phyloP scores from a whole-genome alignment of 2,329 filamentous ascomycete genomes.

The Penicillium sp. region DNA sequence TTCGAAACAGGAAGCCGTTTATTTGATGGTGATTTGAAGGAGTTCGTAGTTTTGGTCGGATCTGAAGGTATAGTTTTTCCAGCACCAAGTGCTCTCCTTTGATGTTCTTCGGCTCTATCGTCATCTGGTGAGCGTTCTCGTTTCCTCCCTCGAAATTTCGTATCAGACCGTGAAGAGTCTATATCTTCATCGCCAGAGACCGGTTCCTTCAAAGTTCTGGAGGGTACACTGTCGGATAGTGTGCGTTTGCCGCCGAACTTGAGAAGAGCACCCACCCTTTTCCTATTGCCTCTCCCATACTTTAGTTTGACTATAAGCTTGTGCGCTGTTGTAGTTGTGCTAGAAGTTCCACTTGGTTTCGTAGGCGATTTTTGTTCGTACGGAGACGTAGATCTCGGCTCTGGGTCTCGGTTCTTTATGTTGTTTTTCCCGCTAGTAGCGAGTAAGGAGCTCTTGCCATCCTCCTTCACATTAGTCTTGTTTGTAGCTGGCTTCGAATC shows the following conservation, averaged over 20 bases:
- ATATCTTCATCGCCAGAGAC: constrained; percentile 10
- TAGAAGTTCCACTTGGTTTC: constrained; percentile 15
- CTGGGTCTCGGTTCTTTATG: constrained; percentile 10
- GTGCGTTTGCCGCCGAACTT: constrained; percentile 41
- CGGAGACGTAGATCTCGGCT: constrained; percentile 3
- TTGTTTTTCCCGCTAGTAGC: constrained; percentile 10
- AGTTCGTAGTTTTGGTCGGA: not conserved
- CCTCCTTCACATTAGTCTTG: constrained; percentile 14
- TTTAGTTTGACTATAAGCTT: constrained; percentile 48
- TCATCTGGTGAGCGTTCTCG: constrained; percentile 5
- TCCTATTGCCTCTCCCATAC: constrained; percentile 48
- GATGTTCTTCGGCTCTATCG: not conserved
- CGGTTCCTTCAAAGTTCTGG: constrained; percentile 1
- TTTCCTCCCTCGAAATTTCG: constrained; percentile 6
- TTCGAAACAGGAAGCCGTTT: constrained; percentile 21
- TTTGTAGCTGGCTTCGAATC: constrained; percentile 19
- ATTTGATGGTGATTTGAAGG: constrained; percentile 12
- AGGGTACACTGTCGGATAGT: constrained; percentile 14
- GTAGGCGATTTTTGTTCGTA: constrained; percentile 11
- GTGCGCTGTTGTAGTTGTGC: not conserved
- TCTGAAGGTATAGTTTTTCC: constrained; percentile 9
- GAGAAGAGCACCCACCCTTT: constrained; percentile 45
- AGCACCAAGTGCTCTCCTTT: not conserved
- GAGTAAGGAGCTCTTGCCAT: constrained; percentile 15
- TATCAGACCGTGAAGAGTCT: not conserved